These are phyloP conservation scores for Mucuna pruriens DNA, from an alignment of 306 rosid species.

Conservation along the genomic window DNA sequence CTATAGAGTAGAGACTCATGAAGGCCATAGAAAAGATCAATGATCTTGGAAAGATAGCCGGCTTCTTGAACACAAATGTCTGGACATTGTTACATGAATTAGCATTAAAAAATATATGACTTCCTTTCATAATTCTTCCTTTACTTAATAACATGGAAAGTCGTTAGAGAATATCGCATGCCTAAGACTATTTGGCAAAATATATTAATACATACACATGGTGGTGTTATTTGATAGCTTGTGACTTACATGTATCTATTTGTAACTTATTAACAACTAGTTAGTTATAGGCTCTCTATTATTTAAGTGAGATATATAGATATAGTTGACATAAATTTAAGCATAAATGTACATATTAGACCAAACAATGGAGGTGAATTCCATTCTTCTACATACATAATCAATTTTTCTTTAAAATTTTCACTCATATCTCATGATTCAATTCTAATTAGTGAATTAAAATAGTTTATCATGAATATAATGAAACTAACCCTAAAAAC, in stretches of 20 bases:
- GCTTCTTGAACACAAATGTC: background rate
- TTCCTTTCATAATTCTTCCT: background rate
- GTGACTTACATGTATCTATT: background rate
- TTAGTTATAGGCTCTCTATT: background rate
- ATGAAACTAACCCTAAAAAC: background rate
- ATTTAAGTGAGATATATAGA: background rate
- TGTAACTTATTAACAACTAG: background rate
- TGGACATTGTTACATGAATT: background rate
- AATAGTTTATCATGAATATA: background rate
- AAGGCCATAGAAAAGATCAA: background rate
- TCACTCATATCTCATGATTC: background rate
- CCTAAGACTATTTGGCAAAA: background rate
- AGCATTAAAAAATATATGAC: background rate
- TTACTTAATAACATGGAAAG: background rate
- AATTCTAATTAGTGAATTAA: background rate
- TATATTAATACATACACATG: too few relatives aligned
- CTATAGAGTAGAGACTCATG: background rate
- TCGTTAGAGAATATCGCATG: background rate
- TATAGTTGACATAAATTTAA: background rate
- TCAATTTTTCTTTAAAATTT: background rate
- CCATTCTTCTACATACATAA: background rate
- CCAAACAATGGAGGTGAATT: background rate
- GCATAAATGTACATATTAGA: background rate
- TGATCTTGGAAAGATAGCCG: background rate
- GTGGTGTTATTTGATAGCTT: background rate